These are phyloP conservation scores for Aspergillus sclerotioniger DNA, from an alignment of 495 filamentous ascomycete species.

Conservation along the genomic window DNA sequence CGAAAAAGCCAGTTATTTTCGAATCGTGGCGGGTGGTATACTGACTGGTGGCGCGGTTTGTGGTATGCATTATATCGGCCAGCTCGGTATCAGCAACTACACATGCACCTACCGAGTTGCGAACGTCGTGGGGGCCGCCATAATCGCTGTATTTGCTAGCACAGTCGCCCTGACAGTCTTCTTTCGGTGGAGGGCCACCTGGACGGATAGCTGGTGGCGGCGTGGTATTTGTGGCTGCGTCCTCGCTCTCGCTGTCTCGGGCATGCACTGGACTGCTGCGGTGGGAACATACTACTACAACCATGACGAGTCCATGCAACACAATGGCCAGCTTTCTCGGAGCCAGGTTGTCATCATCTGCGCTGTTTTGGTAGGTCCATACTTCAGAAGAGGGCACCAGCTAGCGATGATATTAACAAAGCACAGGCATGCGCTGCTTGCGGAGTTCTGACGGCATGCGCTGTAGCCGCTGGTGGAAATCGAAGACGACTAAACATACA, in stretches of 20 bases:
- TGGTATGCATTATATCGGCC: constrained; percentile 89
- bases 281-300: constrained; percentile 65
- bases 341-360: constrained; percentile 62
- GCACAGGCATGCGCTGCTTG: constrained; percentile 58
- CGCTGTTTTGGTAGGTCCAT: constrained; percentile 57
- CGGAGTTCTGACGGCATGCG: constrained; percentile 53
- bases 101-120: constrained; percentile 50
- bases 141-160: constrained; percentile 71
- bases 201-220: constrained; percentile 79
- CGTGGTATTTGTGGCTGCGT: constrained; percentile 61
- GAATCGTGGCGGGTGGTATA: constrained; percentile 60
- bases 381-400: background rate
- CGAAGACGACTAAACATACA: constrained; percentile 56
- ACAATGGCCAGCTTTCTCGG: constrained; percentile 43
- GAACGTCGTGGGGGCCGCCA: constrained; percentile 64
- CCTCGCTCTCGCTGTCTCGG: constrained; percentile 71
- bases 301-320: constrained; percentile 29
- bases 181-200: constrained; percentile 71
- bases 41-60: constrained; percentile 72
- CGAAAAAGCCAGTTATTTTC: constrained; percentile 53
- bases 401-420: constrained; percentile 15
- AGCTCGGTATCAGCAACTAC: constrained; percentile 81
- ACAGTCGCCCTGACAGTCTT: constrained; percentile 68
- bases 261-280: constrained; percentile 86
- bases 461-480: constrained; percentile 55